phyloP scores from a whole-genome alignment of 1,284 basidiomycete species.

The Macrocystidia cucumis region DNA sequence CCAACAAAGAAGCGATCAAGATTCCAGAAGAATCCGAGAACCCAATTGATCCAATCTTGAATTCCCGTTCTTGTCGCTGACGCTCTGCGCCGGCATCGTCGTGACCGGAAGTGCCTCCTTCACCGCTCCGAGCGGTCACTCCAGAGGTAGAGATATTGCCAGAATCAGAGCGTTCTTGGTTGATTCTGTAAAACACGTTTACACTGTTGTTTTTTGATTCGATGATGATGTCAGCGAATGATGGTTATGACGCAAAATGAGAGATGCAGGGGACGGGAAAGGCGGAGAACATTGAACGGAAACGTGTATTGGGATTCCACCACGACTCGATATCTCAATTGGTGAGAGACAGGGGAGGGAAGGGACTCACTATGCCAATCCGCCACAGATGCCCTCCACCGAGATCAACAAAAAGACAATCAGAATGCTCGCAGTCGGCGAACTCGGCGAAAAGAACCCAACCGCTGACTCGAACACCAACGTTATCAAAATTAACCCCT shows the following conservation, averaged over 20 bases:
- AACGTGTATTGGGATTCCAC: no score
- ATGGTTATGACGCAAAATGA: constrained; percentile 4
- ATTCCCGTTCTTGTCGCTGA: constrained; percentile 71
- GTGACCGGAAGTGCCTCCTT: constrained; percentile 24
- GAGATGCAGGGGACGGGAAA: no score
- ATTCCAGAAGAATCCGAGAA: constrained; percentile 75
- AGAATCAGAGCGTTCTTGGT: constrained; percentile 56
- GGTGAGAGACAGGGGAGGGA: background rate
- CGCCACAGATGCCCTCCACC: constrained; percentile 84
- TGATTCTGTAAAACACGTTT: constrained; percentile 83
- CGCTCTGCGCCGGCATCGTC: constrained; percentile 56
- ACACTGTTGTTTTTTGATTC: constrained; percentile 42
- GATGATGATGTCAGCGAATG: constrained; percentile 4
- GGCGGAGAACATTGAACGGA: no score
- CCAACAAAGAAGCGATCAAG: constrained; percentile 68
- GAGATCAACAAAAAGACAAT: constrained; percentile 75
- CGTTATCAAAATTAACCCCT: constrained; percentile 53
- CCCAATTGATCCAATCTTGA: constrained; percentile 85
- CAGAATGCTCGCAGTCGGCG: constrained; percentile 49
- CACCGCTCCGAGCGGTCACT: no score
- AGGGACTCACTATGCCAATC: constrained; percentile 76
- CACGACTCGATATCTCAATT: background rate
- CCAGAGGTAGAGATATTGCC: no score
- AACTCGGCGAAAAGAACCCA: constrained; percentile 50
- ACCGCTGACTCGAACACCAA: constrained; percentile 62